phyloP scores from a whole-genome alignment of 2,329 filamentous ascomycete species.

The Nigrospora oryzae region DNA sequence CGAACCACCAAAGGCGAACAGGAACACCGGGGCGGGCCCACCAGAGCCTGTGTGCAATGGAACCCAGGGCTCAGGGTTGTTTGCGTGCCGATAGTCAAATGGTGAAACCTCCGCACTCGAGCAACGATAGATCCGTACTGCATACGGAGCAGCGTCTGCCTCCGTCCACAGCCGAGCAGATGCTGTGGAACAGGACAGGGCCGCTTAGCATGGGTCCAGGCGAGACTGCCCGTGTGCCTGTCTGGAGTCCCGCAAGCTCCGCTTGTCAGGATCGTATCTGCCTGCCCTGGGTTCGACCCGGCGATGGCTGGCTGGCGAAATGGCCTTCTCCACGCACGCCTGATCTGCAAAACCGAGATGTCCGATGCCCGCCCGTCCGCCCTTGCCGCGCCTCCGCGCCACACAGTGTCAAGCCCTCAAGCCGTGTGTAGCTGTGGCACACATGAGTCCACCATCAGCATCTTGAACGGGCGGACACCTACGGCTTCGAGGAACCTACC shows the following conservation, averaged over 20 bases:
- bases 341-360: neutral
- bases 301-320: too few species aligned
- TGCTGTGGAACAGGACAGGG: constrained; percentile 3
- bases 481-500: too few species aligned
- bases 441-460: too few species aligned
- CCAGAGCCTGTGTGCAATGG: too few species aligned
- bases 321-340: constrained; percentile 1
- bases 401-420: neutral
- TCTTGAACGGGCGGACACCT: too few species aligned
- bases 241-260: constrained; percentile 1
- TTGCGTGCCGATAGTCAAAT: neutral
- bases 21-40: too few species aligned
- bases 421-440: neutral
- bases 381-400: neutral
- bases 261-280: constrained; percentile 2
- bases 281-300: neutral
- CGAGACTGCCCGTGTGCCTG: constrained; percentile 2
- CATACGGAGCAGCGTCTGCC: neutral
- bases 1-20: too few species aligned
- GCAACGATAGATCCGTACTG: neutral
- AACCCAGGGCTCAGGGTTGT: neutral
- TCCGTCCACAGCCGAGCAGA: constrained; percentile 2
- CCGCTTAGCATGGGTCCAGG: constrained; percentile 1
- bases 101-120: neutral
- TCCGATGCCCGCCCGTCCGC: neutral